Base-by-base conservation (phyloP, 179 eudicot genomes). In the Gypsophila paniculata region DNA sequence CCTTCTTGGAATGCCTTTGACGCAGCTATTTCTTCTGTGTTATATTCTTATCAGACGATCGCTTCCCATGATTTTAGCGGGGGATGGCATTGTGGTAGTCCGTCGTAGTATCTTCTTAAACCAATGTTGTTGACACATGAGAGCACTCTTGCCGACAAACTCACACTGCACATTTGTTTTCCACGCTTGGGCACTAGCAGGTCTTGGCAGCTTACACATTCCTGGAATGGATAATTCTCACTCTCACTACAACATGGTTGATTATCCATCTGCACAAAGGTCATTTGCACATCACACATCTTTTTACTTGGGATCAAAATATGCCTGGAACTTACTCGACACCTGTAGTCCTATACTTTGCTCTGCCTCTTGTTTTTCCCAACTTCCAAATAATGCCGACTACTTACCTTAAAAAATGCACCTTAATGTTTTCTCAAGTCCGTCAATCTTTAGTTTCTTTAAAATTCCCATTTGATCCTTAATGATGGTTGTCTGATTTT, bases 191-290 rank as follows among this genome's bases (percentile, higher is more conserved):
- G 87, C 98, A 93, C 98, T 88, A 89, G 88, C 97, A 91, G 98
- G 97, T 88, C 74, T 86, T 91, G 89, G 97, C 89, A 89, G 98
- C 97, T 54, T 82, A 80, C 90, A 91, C 87, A 76, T 80, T 83
- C 90, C 91, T 79, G 97, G 98, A 87, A 79, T 89, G 86, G 83
- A 83, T 89, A 89, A 88, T 87, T 88, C 93, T 84, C 87, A 97
- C 85, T 88, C 96, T 84, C 87, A 97, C 85, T 73, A 89, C 97
- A 81, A 85, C 97, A 93, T 84, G 74, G 84, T 83, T 89, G 97
- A 91, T 93, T 91, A 88, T 81, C 86, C 97, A 77, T 74, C 98
- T 85, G 76, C 98, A 91, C 98, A 85, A 86, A 93, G 98, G 97
- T 93, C 98, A 89, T 82, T 71, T 91, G 96, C 97, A 91, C 98